Evolutionary conservation across 2,329 filamentous ascomycete species (phyloP), one percentile per base, ranked within the genome.

Genomic region (Dryadomyces quercus-mongolicae): DNA sequence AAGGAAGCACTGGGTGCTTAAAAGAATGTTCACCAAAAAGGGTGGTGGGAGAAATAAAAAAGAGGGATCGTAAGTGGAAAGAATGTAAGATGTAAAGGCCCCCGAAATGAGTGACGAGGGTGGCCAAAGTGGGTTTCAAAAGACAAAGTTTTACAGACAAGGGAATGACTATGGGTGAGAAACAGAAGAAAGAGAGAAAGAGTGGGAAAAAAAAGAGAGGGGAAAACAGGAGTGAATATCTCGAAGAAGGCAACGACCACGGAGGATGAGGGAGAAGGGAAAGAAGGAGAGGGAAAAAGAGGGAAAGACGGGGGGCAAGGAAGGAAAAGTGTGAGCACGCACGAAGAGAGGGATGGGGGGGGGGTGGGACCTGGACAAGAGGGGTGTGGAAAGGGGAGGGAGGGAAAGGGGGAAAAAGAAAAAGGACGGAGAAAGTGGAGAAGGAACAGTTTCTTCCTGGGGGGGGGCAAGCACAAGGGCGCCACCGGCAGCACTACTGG

Each of bases 21-120:
- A 44, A 51, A 43, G 40, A 34, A 51, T 31, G 38, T 16, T 34
- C 16, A 44, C 49, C 21, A 42, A 51, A 51, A 51, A 56, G 54
- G 53, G 53, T 58, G 55, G 57, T 57, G 56, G 67, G 55, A 60
- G 68, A 71, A 42, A 12, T 36, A 68, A 57, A 52, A 58, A 58
- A 57, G 56, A 58, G 59, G 58, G 54, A 59, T 56, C 49, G 60
- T 60, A 61, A 63, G 63, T 60, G 60, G 59, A 68, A 69, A 64
- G 67, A 69, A 67, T 68, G 72, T 65, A 71, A 72, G 69, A 66
- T 67, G 61, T 66, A n/a, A 42, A 13, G 16, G 67, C 69, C 68
- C 67, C 68, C 73, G 67, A 75, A 77, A 75, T 64, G 74, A 76
- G 71, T 76, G 74, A 63, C 72, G 52, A 72, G 15, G 73, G 73